These are phyloP conservation scores for Sechiopsis laciniata DNA, from an alignment of 306 rosid species.

Conservation along the genomic window DNA sequence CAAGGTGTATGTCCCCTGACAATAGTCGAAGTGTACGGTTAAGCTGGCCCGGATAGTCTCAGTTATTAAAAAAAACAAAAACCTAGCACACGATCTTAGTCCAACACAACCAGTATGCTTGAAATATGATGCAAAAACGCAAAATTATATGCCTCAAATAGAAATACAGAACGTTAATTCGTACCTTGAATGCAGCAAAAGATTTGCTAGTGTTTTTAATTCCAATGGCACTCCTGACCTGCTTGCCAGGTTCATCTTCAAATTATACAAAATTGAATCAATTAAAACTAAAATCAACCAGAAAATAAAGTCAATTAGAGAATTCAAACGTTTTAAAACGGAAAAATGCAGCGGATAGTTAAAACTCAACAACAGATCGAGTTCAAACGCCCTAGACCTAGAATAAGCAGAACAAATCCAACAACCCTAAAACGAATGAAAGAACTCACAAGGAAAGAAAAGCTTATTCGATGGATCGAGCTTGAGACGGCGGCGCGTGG, in stretches of 20 bases:
- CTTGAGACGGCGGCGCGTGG: constrained; percentile 90
- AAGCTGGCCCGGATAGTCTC: no score
- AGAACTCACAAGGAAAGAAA: constrained; percentile 78
- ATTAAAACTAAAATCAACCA: constrained; percentile 17
- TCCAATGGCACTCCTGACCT: constrained; percentile 88
- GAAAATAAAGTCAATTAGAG: background rate
- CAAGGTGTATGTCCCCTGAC: no score
- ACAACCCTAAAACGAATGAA: background rate
- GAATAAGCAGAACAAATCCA: constrained; percentile 6
- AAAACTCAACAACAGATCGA: constrained; percentile 15
- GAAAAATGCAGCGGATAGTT: constrained; percentile 10
- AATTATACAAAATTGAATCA: constrained; percentile 18
- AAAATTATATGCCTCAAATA: background rate
- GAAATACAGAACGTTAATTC: constrained; percentile 19
- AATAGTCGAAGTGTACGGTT: no score
- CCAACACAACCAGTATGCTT: background rate
- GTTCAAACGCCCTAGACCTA: constrained; percentile 5
- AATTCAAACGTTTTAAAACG: background rate
- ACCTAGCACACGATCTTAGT: no score
- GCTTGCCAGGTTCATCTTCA: constrained; percentile 95
- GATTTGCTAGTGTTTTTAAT: constrained; percentile 88
- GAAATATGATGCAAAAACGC: constrained; percentile 3
- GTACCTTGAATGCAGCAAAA: constrained; percentile 86
- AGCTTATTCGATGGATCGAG: constrained; percentile 92
- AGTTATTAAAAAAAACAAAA: no score